Percentiles rank a stretch among this genome's conserved stretches.
Evolutionary conservation across 768 basidiomycete species (phyloP).

Genomic region (Basidioascus undulatus): DNA sequence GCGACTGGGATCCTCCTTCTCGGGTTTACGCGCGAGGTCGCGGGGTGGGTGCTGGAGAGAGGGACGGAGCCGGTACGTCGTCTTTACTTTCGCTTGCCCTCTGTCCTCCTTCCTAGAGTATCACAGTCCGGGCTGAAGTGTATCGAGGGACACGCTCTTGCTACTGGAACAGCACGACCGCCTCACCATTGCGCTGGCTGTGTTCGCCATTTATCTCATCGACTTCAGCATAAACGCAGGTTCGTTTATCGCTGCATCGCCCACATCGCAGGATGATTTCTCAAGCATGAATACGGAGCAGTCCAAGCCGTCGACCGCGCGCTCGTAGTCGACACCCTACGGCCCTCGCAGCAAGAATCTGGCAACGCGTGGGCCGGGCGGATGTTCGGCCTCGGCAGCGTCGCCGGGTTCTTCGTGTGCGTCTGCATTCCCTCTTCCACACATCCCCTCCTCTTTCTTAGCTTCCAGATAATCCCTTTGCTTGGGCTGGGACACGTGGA

Average conservation of each 20-base stretch:
- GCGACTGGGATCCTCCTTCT: slow-evolving; percentile 50
- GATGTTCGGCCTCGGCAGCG: slow-evolving; percentile 71
- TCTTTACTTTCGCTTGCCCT: slow-evolving; percentile 18
- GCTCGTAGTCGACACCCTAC: slow-evolving; percentile 62
- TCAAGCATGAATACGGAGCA: slow-evolving; percentile 20
- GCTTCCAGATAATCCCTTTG: background rate
- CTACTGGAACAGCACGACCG: slow-evolving; percentile 41
- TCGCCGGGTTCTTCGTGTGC: slow-evolving; percentile 69
- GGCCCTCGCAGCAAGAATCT: slow-evolving; percentile 44
- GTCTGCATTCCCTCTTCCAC: slow-evolving; percentile 17
- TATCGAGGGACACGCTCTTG: too few relatives aligned
- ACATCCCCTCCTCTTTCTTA: background rate
- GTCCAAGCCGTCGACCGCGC: slow-evolving; percentile 81
- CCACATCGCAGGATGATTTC: too few relatives aligned
- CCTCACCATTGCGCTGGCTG: slow-evolving; percentile 52
- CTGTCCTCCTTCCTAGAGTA: slow-evolving; percentile 7
- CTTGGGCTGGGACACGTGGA: too few relatives aligned
- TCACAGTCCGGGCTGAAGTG: too few relatives aligned
- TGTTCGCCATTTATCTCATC: slow-evolving; percentile 40
- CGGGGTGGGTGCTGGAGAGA: slow-evolving; percentile 20
- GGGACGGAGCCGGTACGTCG: slow-evolving; percentile 7
- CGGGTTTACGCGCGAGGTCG: slow-evolving; percentile 53
- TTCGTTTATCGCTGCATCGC: slow-evolving; percentile 7
- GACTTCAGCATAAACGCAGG: slow-evolving; percentile 42
- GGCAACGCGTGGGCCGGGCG: slow-evolving; percentile 89